Percentiles rank a stretch among this genome's conserved stretches.
Conservation (phyloP, 176 grass and related monocot species). For the Zizania latifolia region DNA sequence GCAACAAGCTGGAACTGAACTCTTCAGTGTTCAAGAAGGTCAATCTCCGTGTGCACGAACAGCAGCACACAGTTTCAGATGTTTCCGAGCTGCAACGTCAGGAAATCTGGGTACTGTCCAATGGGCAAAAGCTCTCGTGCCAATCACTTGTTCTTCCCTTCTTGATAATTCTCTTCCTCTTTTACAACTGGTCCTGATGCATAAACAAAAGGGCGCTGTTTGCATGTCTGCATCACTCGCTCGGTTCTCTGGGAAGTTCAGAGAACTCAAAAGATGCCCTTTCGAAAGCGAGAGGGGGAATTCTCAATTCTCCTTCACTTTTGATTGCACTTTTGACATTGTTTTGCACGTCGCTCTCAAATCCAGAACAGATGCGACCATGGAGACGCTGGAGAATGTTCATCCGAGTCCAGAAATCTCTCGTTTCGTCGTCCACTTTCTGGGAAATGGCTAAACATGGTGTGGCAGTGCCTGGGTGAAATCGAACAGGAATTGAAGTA, state of each 20-base stretch:
- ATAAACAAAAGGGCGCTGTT: background rate
- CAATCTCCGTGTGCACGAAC: background rate
- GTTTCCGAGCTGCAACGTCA: background rate
- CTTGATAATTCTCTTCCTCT: background rate
- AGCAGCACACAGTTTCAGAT: background rate
- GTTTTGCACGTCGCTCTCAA: background rate
- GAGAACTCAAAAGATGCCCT: background rate
- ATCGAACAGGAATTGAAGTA: background rate
- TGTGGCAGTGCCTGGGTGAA: background rate
- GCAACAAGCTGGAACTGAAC: background rate
- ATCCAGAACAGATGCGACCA: background rate
- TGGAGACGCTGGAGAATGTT: too few relatives aligned
- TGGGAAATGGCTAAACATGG: too few relatives aligned
- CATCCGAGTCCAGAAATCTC: background rate
- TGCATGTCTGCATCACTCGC: too few relatives aligned
- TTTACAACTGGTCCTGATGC: background rate
- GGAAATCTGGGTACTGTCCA: background rate
- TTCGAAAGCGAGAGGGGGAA: background rate
- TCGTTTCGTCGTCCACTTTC: background rate
- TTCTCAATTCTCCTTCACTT: background rate
- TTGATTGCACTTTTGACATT: background rate
- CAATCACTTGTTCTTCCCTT: too few relatives aligned
- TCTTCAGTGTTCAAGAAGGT: background rate
- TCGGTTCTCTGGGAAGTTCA: background rate
- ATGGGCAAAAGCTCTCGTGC: too few relatives aligned